phyloP scores from a whole-genome alignment of 768 basidiomycete species.

The Mycena capillaripes region DNA sequence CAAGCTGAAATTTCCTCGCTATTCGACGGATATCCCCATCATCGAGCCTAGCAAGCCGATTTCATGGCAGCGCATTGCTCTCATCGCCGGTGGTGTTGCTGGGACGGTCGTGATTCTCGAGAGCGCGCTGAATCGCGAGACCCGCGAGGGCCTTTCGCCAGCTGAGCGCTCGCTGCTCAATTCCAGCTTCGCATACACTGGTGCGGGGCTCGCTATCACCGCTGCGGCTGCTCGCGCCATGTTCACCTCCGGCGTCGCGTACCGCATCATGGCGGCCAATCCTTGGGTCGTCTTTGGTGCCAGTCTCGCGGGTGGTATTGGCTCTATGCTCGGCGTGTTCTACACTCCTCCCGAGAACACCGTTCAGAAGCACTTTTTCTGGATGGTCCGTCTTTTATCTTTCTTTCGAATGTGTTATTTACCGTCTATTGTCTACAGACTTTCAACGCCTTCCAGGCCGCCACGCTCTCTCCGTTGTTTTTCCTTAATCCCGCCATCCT shows the following conservation, averaged over 20 bases:
- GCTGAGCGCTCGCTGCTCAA: conserved; percentile 80
- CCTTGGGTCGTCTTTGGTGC: conserved; percentile 91
- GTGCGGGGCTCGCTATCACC: conserved; percentile 81
- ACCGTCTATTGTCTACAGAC: conserved; percentile 56
- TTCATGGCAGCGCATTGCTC: conserved; percentile 49
- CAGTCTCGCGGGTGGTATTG: conserved; percentile 84
- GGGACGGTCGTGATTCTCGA: conserved; percentile 76
- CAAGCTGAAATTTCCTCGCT: conserved; percentile 51
- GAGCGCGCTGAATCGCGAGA: conserved; percentile 82
- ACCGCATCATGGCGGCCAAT: conserved; percentile 86
- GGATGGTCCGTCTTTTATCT: conserved; percentile 68
- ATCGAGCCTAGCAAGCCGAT: conserved; percentile 54
- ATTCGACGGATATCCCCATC: conserved; percentile 45
- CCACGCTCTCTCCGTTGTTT: conserved; percentile 90
- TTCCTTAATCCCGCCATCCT: conserved; percentile 90
- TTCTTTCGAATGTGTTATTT: not conserved
- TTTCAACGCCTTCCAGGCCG: conserved; percentile 90
- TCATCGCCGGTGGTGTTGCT: conserved; percentile 66
- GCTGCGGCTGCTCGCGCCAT: conserved; percentile 85
- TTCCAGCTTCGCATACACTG: conserved; percentile 87
- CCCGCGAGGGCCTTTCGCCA: conserved; percentile 72
- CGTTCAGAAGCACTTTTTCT: conserved; percentile 83
- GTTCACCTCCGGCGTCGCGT: conserved; percentile 77
- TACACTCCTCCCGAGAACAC: conserved; percentile 85
- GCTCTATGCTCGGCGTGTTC: conserved; percentile 87